Percentiles rank a stretch among this genome's conserved stretches.
Conservation (phyloP, 257 asterid species). For the Scutellaria baicalensis region DNA sequence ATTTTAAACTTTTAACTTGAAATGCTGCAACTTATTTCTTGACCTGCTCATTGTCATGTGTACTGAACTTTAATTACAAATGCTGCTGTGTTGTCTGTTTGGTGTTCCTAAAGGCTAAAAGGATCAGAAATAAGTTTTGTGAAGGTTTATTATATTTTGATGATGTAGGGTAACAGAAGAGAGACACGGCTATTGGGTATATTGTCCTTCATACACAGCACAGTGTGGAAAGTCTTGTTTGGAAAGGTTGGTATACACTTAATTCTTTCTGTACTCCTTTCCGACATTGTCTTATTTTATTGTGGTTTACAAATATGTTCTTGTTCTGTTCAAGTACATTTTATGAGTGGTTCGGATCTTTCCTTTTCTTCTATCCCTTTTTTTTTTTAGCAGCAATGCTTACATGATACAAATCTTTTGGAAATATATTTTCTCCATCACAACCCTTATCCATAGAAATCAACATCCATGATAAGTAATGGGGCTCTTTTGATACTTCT, state of each 20-base stretch:
- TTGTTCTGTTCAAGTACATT: background rate
- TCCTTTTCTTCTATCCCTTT: too few relatives aligned
- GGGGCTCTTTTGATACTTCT: background rate
- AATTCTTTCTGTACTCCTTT: background rate
- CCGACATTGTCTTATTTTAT: background rate
- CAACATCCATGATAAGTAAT: background rate
- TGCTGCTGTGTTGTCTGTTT: background rate
- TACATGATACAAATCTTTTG: background rate
- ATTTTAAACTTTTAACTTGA: background rate
- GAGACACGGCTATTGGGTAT: conserved; percentile 83
- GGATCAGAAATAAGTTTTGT: background rate
- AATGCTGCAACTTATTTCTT: conserved; percentile 1
- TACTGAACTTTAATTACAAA: background rate
- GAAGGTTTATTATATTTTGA: background rate
- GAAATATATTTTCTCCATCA: background rate
- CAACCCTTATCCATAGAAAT: background rate
- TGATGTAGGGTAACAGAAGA: conserved; percentile 75
- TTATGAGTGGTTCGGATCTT: background rate
- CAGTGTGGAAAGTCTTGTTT: conserved; percentile 89
- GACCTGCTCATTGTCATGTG: background rate
- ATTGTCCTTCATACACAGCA: conserved; percentile 82
- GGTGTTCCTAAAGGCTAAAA: background rate
- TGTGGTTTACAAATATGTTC: background rate
- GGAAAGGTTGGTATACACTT: conserved; percentile 55
- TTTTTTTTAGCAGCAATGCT: background rate